phyloP scores from a whole-genome alignment of 768 basidiomycete species.

The Suillus americanus region DNA sequence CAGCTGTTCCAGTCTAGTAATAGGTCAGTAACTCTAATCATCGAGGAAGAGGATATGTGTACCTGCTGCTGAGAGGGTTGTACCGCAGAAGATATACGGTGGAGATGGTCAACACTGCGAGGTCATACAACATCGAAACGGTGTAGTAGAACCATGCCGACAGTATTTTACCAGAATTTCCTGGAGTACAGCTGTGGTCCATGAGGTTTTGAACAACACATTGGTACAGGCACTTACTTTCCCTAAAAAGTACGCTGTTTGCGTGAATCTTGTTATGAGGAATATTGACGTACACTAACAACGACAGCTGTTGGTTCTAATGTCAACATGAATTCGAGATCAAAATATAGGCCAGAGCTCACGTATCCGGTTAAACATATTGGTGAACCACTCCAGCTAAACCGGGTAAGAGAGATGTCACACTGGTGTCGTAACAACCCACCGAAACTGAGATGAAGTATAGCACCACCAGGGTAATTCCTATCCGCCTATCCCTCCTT shows the following conservation, averaged over 20 bases:
- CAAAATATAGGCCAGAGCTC: conserved; percentile 25
- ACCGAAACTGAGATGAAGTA: conserved; percentile 46
- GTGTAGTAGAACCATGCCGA: conserved; percentile 59
- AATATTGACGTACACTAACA: conserved; percentile 19
- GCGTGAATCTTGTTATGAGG: neutral
- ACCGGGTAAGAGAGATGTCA: neutral
- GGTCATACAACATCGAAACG: conserved; percentile 57
- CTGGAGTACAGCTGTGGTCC: conserved; percentile 47
- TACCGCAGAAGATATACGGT: conserved; percentile 50
- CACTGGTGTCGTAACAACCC: conserved; percentile 17
- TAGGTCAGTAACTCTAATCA: conserved; percentile 5
- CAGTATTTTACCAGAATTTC: conserved; percentile 31
- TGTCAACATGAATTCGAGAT: conserved; percentile 12
- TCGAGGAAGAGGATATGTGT: neutral
- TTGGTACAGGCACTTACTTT: conserved; percentile 26
- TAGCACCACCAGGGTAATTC: conserved; percentile 35
- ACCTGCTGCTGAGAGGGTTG: conserved; percentile 32
- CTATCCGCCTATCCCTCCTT: conserved; percentile 41
- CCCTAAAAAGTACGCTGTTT: conserved; percentile 27
- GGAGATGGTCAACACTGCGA: conserved; percentile 49
- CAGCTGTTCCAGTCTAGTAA: conserved; percentile 21
- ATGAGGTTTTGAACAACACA: neutral
- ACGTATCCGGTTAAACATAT: conserved; percentile 51
- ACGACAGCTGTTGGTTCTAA: conserved; percentile 16
- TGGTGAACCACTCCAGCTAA: conserved; percentile 60